Percentiles rank a stretch among this genome's conserved stretches.
phyloP scores from a whole-genome alignment of 345 rosid genomes.

The Syzygium jambos region DNA sequence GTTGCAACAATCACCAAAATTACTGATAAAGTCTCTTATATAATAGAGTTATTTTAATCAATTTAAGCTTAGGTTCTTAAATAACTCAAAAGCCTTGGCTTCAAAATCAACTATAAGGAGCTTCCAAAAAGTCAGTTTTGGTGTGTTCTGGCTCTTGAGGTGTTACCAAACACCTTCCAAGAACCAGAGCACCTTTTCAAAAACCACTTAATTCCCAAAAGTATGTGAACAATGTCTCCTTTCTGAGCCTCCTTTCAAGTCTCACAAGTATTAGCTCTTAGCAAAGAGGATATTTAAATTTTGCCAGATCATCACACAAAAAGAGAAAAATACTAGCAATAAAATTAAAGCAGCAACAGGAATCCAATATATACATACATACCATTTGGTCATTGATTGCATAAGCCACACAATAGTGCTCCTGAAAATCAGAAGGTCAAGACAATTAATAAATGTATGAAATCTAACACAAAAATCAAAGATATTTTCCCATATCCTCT shows the following conservation, averaged over 20 bases:
- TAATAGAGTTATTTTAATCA: not conserved
- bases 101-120: not conserved
- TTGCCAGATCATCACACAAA: not conserved
- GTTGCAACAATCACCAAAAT: not conserved
- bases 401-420: slow-evolving; percentile 74
- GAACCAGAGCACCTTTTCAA: not conserved
- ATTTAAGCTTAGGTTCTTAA: not conserved
- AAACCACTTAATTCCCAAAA: not conserved
- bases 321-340: not conserved
- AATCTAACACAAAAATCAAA: not conserved
- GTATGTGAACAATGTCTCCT: not conserved
- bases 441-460: not conserved
- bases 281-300: not conserved
- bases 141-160: not conserved
- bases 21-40: not conserved
- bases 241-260: not conserved
- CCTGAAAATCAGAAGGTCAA: slow-evolving; percentile 39
- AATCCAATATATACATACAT: slow-evolving; percentile 17
- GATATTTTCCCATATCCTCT: not conserved
- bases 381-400: slow-evolving; percentile 88
- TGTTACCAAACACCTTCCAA: not conserved
- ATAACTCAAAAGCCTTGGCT: not conserved
- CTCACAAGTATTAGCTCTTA: not conserved
- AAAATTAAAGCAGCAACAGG: not conserved
- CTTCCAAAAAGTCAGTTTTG: not conserved